phyloP scores from a whole-genome alignment of 768 basidiomycete species.

The Pleurotus eryngii region DNA sequence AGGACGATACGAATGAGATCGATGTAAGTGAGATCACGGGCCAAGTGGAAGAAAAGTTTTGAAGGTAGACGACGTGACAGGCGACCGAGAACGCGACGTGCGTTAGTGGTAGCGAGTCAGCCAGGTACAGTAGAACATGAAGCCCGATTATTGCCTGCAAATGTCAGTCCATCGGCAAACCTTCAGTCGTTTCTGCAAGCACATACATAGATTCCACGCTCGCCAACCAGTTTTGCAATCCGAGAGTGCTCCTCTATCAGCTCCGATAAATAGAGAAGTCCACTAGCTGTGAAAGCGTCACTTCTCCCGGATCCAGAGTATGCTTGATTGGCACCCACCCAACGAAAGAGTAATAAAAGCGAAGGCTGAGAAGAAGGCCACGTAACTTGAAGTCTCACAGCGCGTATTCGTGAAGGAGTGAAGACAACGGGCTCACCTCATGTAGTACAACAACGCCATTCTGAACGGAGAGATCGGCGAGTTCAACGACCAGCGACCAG shows the following conservation, averaged over 20 bases:
- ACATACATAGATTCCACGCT: conserved; percentile 85
- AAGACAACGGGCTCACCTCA: conserved; percentile 41
- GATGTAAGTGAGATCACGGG: conserved; percentile 92
- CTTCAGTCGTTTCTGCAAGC: not conserved
- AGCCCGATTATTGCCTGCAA: conserved; percentile 72
- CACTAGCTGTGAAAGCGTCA: conserved; percentile 63
- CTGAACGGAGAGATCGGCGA: not conserved
- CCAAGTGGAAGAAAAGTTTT: conserved; percentile 90
- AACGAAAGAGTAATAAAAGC: conserved; percentile 90
- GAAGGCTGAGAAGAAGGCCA: conserved; percentile 73
- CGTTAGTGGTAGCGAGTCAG: conserved; percentile 75
- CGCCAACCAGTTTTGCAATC: conserved; percentile 77
- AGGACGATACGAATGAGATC: conserved; percentile 79
- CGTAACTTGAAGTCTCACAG: conserved; percentile 50
- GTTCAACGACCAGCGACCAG: no score
- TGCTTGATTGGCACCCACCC: conserved; percentile 49
- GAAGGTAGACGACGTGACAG: conserved; percentile 87
- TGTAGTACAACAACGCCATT: conserved; percentile 58
- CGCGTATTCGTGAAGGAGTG: conserved; percentile 9
- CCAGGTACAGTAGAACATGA: conserved; percentile 73
- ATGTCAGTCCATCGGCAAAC: conserved; percentile 8
- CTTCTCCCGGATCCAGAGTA: not conserved
- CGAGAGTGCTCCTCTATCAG: conserved; percentile 92
- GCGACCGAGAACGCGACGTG: conserved; percentile 75
- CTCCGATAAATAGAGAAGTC: conserved; percentile 90